Evolutionary conservation across 805 yeast species (phyloP).

Genomic region (Nakazawaea wyomingensis): DNA sequence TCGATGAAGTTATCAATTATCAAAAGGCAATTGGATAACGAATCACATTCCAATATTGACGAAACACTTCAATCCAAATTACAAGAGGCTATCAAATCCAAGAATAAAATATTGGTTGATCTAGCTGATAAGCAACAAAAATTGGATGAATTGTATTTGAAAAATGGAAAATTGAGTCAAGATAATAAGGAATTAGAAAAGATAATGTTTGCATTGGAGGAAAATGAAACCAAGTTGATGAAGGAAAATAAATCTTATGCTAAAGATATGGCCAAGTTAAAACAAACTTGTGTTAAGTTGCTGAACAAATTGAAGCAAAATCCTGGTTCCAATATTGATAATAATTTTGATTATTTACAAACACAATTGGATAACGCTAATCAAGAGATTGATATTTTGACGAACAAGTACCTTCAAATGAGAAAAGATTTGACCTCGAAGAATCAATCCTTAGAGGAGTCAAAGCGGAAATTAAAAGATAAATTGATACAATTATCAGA

Average conservation of each 20-base stretch:
- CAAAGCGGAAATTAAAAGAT: constrained; percentile 14
- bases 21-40: constrained; percentile 25
- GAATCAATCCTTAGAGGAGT: constrained; percentile 12
- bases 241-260: constrained; percentile 27
- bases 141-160: constrained; percentile 19
- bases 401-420: constrained; percentile 9
- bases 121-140: constrained; percentile 20
- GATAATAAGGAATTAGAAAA: constrained; percentile 26
- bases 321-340: background rate
- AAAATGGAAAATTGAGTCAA: constrained; percentile 19
- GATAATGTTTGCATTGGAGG: constrained; percentile 25
- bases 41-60: constrained; percentile 16
- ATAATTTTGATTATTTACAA: background rate
- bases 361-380: constrained; percentile 8
- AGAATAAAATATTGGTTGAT: constrained; percentile 23
- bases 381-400: constrained; percentile 13
- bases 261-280: constrained; percentile 22
- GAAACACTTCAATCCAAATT: constrained; percentile 30
- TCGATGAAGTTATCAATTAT: constrained; percentile 30
- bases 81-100: constrained; percentile 26
- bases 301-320: constrained; percentile 22
- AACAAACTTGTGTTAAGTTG: constrained; percentile 26
- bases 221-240: constrained; percentile 23
- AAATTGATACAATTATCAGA: constrained; percentile 7
- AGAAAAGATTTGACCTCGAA: constrained; percentile 14